Conservation (phyloP, 2,329 filamentous ascomycete species). For the Paracoccidioides lutzii region DNA sequence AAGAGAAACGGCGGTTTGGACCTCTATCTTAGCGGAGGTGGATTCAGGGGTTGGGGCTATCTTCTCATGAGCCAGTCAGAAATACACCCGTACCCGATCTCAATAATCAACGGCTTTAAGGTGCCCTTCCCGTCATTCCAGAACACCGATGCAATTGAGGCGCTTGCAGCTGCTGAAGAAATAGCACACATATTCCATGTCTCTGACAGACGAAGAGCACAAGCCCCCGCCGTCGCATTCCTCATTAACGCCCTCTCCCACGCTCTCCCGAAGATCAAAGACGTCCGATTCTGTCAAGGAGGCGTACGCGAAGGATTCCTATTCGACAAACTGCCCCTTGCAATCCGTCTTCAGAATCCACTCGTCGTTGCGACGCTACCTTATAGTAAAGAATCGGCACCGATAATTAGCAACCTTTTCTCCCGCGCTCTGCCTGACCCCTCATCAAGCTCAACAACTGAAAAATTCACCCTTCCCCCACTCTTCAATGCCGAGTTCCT, state of each 20-base stretch:
- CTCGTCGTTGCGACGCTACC: slow-evolving; percentile 48
- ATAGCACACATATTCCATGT: slow-evolving; percentile 50
- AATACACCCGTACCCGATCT: slow-evolving; percentile 67
- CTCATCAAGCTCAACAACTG: slow-evolving; percentile 11
- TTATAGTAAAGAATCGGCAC: slow-evolving; percentile 38
- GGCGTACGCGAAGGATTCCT: slow-evolving; percentile 76
- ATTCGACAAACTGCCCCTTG: slow-evolving; percentile 52
- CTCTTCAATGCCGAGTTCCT: slow-evolving; percentile 38
- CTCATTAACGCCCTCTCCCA: slow-evolving; percentile 63
- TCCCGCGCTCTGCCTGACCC: slow-evolving; percentile 33
- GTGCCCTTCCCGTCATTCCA: slow-evolving; percentile 46
- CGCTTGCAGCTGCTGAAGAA: slow-evolving; percentile 25
- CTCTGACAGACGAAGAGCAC: slow-evolving; percentile 62
- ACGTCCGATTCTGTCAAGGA: slow-evolving; percentile 73
- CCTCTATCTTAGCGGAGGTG: slow-evolving; percentile 78
- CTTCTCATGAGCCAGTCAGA: slow-evolving; percentile 68
- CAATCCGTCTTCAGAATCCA: slow-evolving; percentile 52
- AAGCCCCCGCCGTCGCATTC: slow-evolving; percentile 72
- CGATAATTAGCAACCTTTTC: slow-evolving; percentile 38
- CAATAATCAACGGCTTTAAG: slow-evolving; percentile 67
- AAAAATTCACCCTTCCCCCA: slow-evolving; percentile 22
- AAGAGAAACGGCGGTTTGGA: slow-evolving; percentile 43
- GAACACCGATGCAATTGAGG: slow-evolving; percentile 35
- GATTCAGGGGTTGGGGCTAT: slow-evolving; percentile 82
- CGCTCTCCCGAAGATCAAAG: slow-evolving; percentile 56